These are phyloP conservation scores for Penicillium sp. DNA, from an alignment of 2,329 filamentous ascomycete genomes.

Conservation along the genomic window DNA sequence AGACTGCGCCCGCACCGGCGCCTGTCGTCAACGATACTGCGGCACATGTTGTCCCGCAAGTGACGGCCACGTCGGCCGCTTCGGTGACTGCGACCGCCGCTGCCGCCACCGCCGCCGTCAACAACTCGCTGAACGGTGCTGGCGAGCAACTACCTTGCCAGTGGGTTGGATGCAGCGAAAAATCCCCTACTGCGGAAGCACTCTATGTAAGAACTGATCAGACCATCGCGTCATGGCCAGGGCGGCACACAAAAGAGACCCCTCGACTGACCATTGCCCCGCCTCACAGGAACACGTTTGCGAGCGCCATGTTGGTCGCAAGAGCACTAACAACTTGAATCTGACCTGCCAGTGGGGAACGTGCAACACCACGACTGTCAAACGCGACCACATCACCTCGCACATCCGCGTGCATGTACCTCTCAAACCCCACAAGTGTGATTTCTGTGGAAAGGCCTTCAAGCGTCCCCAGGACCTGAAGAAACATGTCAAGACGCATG, in stretches of 20 bases:
- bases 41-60: constrained; percentile 27
- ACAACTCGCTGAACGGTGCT: constrained; percentile 36
- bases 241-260: not conserved
- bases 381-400: constrained; percentile 98
- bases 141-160: constrained; percentile 57
- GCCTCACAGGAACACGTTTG: constrained; percentile 85
- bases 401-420: constrained; percentile 99
- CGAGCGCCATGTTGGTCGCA: constrained; percentile 96
- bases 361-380: constrained; percentile 94
- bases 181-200: constrained; percentile 60
- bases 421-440: constrained; percentile 97
- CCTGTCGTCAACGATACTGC: constrained; percentile 30
- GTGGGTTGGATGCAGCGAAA: constrained; percentile 67
- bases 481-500: constrained; percentile 99
- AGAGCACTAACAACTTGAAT: constrained; percentile 98
- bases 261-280: not conserved
- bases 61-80: constrained; percentile 30
- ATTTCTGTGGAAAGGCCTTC: constrained; percentile 98
- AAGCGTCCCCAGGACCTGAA: constrained; percentile 98
- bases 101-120: constrained; percentile 42
- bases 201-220: constrained; percentile 59
- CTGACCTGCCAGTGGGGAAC: constrained; percentile 96
- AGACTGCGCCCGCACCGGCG: constrained; percentile 29
- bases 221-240: not conserved
- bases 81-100: constrained; percentile 43